Percentiles rank a stretch among this genome's conserved stretches.
These are phyloP conservation scores for Penicillium sp. DNA, from an alignment of 2,329 filamentous ascomycete genomes.

Conservation along the genomic window DNA sequence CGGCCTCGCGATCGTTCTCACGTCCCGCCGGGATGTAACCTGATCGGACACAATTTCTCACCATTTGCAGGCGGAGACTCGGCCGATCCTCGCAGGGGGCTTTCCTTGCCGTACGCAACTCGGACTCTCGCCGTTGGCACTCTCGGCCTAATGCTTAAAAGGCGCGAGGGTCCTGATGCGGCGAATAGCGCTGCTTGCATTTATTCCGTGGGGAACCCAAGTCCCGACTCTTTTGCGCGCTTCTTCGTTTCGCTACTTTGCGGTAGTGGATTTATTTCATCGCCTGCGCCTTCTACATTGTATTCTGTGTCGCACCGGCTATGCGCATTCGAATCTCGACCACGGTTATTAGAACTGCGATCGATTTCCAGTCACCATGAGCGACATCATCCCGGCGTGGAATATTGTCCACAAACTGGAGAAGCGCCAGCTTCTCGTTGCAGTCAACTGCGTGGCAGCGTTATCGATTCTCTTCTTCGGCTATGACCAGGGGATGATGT, in stretches of 20 bases:
- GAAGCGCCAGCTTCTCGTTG: constrained; percentile 57
- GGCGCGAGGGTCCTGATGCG: background rate
- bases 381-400: constrained; percentile 41
- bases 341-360: too few species aligned
- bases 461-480: constrained; percentile 68
- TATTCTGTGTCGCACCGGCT: too few species aligned
- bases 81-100: constrained; percentile 21
- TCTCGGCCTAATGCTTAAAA: background rate
- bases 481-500: constrained; percentile 57
- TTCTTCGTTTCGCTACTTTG: too few species aligned
- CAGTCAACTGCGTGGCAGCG: constrained; percentile 62
- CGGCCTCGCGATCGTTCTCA: background rate
- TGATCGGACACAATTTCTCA: constrained; percentile 6
- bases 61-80: constrained; percentile 10
- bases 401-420: constrained; percentile 55
- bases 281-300: too few species aligned
- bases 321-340: too few species aligned
- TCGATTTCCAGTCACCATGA: constrained; percentile 36
- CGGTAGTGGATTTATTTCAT: too few species aligned
- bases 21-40: constrained; percentile 13
- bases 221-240: too few species aligned
- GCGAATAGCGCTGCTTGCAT: background rate
- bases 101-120: constrained; percentile 5
- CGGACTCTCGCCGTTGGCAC: constrained; percentile 12
- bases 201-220: background rate